Evolutionary conservation across 2,329 filamentous ascomycete genomes (phyloP).

Genomic region (Blastomyces gilchristii): DNA sequence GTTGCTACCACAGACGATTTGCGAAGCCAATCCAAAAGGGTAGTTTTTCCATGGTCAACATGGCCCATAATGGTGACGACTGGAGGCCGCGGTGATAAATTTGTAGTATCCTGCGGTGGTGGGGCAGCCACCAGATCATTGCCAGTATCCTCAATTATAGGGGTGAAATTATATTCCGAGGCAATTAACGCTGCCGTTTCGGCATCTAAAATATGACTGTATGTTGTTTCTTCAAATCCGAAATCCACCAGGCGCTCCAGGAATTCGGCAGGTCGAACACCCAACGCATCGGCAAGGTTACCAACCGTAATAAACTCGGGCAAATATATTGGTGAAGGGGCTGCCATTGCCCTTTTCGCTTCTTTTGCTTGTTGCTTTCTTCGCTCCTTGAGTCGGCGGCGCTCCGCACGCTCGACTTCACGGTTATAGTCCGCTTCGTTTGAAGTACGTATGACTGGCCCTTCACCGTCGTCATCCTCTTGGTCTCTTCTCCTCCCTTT

Average conservation of each 20-base stretch:
- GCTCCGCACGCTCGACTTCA: not conserved
- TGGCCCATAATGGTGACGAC: slow-evolving; percentile 99
- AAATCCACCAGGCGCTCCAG: slow-evolving; percentile 66
- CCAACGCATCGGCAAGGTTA: slow-evolving; percentile 65
- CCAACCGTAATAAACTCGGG: slow-evolving; percentile 88
- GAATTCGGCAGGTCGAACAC: slow-evolving; percentile 61
- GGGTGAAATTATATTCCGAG: slow-evolving; percentile 85
- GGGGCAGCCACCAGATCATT: slow-evolving; percentile 66
- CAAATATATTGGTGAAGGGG: slow-evolving; percentile 57
- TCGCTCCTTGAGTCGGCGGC: slow-evolving; percentile 4
- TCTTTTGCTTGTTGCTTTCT: slow-evolving; percentile 34
- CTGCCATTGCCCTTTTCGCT: slow-evolving; percentile 36
- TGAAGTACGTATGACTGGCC: not conserved
- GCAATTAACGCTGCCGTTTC: slow-evolving; percentile 86
- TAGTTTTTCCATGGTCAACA: slow-evolving; percentile 97
- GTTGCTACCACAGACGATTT: slow-evolving; percentile 84
- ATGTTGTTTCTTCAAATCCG: slow-evolving; percentile 76
- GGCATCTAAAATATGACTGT: slow-evolving; percentile 77
- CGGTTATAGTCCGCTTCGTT: not conserved
- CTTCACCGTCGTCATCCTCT: not conserved
- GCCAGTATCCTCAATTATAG: slow-evolving; percentile 55
- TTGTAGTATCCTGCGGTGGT: slow-evolving; percentile 54
- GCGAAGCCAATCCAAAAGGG: slow-evolving; percentile 82
- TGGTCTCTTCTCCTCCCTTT: not conserved
- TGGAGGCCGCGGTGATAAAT: slow-evolving; percentile 66